Percentiles rank a stretch among this genome's conserved stretches.
These are phyloP conservation scores for Cryoendolithus antarcticus DNA, from an alignment of 2,329 filamentous ascomycete species.

Conservation along the genomic window DNA sequence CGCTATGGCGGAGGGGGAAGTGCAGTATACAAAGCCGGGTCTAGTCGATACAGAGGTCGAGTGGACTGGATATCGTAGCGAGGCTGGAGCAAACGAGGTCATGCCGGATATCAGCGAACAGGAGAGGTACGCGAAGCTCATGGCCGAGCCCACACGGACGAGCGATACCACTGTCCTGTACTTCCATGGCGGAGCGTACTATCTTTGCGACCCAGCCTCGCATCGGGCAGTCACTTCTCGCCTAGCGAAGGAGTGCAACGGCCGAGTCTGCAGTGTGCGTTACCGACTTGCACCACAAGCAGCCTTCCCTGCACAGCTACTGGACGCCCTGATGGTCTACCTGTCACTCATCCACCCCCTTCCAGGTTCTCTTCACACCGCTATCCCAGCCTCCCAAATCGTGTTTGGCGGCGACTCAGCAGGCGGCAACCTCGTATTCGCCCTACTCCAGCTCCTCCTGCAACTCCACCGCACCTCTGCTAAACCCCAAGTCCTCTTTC, in stretches of 20 bases:
- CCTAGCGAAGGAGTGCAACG: slow-evolving; percentile 54
- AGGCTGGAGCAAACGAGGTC: slow-evolving; percentile 36
- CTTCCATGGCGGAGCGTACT: slow-evolving; percentile 67
- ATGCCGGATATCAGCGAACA: slow-evolving; percentile 48
- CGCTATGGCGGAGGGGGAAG: slow-evolving; percentile 33
- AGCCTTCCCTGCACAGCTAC: slow-evolving; percentile 60
- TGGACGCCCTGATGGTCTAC: slow-evolving; percentile 63
- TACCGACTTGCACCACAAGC: slow-evolving; percentile 65
- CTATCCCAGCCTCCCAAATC: slow-evolving; percentile 53
- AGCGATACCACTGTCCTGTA: slow-evolving; percentile 55
- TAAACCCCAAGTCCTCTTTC: slow-evolving; percentile 44
- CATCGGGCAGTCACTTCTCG: slow-evolving; percentile 48
- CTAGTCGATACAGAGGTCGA: slow-evolving; percentile 53
- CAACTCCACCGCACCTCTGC: slow-evolving; percentile 42
- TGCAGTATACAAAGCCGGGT: slow-evolving; percentile 37
- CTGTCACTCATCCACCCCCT: slow-evolving; percentile 62
- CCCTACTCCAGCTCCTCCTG: slow-evolving; percentile 56
- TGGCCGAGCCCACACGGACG: slow-evolving; percentile 47
- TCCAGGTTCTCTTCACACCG: slow-evolving; percentile 50
- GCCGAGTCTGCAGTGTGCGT: slow-evolving; percentile 58
- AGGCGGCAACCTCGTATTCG: slow-evolving; percentile 57
- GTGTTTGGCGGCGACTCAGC: slow-evolving; percentile 65
- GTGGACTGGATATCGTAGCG: slow-evolving; percentile 59
- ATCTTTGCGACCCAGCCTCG: slow-evolving; percentile 55
- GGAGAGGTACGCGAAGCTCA: slow-evolving; percentile 53